These are phyloP conservation scores for Leucocoprinus birnbaumii DNA, from an alignment of 768 basidiomycete species.

Conservation along the genomic window DNA sequence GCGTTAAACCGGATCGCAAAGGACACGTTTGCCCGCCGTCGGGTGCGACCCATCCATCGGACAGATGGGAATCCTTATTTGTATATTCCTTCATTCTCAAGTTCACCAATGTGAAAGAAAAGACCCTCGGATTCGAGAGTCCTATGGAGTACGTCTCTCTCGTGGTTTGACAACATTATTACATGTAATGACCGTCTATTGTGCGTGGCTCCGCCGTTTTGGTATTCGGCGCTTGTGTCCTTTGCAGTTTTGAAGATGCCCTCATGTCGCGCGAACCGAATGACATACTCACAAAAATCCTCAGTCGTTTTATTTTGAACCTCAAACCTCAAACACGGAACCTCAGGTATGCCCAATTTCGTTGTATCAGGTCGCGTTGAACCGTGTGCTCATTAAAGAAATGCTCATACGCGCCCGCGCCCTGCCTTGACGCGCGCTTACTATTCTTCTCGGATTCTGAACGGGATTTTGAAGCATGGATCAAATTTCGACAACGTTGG, in stretches of 20 bases:
- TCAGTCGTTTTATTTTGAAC: conserved; percentile 76
- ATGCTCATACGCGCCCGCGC: neutral
- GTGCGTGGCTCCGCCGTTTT: conserved; percentile 1
- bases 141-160: conserved; percentile 73
- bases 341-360: conserved; percentile 64
- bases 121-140: conserved; percentile 76
- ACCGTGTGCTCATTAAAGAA: conserved; percentile 11
- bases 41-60: conserved; percentile 67
- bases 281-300: conserved; percentile 67
- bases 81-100: conserved; percentile 84
- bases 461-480: conserved; percentile 56
- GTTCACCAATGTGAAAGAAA: conserved; percentile 72
- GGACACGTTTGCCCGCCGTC: conserved; percentile 57
- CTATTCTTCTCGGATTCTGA: conserved; percentile 13
- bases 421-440: neutral
- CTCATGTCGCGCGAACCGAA: conserved; percentile 71
- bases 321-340: conserved; percentile 88
- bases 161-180: conserved; percentile 13
- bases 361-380: conserved; percentile 9
- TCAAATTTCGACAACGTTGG: conserved; percentile 77
- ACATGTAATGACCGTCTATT: conserved; percentile 8
- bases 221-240: conserved; percentile 19
- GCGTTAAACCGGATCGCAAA: conserved; percentile 27
- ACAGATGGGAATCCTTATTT: conserved; percentile 86
- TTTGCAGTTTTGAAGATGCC: conserved; percentile 72